Conservation (phyloP, 2,329 filamentous ascomycete genomes). For the Helotiales sp. region DNA sequence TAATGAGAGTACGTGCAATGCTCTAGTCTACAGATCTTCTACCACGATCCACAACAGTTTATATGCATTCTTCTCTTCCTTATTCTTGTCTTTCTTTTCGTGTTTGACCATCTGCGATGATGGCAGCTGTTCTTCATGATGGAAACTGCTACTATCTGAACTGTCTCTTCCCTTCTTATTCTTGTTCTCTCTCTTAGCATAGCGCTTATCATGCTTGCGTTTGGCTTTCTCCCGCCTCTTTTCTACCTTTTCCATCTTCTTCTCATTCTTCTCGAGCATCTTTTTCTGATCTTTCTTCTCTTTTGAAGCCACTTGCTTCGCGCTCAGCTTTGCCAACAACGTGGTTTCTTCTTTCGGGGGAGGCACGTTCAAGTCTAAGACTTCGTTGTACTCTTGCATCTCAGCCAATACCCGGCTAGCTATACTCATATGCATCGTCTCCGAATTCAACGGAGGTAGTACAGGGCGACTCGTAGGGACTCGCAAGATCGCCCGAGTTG, state of each 20-base stretch:
- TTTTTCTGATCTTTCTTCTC: conserved; percentile 25
- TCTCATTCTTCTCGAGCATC: conserved; percentile 19
- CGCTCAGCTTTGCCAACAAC: conserved; percentile 29
- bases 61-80: conserved; percentile 11
- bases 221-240: conserved; percentile 15
- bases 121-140: too few species aligned
- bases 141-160: not conserved
- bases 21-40: conserved; percentile 9
- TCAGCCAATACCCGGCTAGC: not conserved
- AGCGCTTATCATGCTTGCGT: conserved; percentile 4
- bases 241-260: conserved; percentile 21
- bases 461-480: conserved; percentile 24
- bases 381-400: conserved; percentile 17
- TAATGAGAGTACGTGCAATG: not conserved
- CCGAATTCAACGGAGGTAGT: conserved; percentile 26
- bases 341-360: conserved; percentile 8
- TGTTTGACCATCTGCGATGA: not conserved
- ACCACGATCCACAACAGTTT: conserved; percentile 20
- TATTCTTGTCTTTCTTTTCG: conserved; percentile 1
- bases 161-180: not conserved
- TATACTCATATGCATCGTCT: conserved; percentile 16
- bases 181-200: not conserved
- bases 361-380: conserved; percentile 17
- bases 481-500: conserved; percentile 26
- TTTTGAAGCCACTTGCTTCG: conserved; percentile 28